Conservation (phyloP, 129 eudicot species). For the Dittrichia graveolens region DNA sequence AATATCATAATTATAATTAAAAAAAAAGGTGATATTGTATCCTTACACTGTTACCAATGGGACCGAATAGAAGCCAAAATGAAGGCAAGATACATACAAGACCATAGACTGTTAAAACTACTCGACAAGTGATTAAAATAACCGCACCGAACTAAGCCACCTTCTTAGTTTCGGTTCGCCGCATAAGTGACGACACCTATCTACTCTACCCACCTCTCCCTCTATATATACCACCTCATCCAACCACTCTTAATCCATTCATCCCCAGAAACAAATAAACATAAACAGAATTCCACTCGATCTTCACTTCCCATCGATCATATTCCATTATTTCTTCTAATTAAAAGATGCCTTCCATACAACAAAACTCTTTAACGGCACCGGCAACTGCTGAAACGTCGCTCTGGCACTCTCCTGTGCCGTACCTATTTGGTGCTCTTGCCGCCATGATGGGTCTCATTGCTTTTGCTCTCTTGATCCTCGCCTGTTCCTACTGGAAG, state of each 20-base stretch:
- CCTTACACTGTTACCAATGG: no score
- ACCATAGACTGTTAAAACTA: not conserved
- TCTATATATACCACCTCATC: conserved; percentile 28
- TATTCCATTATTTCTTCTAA: not conserved
- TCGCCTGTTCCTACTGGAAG: conserved; percentile 59
- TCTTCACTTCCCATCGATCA: not conserved
- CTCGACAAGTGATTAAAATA: not conserved
- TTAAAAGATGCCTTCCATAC: not conserved
- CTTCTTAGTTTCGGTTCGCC: conserved; percentile 24
- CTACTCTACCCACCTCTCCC: not conserved
- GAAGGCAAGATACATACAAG: conserved; percentile 13
- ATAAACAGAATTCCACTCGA: not conserved
- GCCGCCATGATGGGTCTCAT: conserved; percentile 56
- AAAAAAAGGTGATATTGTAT: no score
- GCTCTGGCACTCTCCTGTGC: conserved; percentile 57
- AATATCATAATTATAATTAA: no score
- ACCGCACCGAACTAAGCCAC: not conserved
- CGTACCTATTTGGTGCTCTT: conserved; percentile 57
- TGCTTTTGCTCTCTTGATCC: conserved; percentile 48
- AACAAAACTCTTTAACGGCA: not conserved
- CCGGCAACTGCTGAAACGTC: conserved; percentile 21
- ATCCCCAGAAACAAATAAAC: not conserved
- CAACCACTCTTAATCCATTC: conserved; percentile 24
- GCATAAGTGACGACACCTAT: conserved; percentile 27
- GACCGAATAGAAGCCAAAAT: not conserved